Percentiles rank a stretch among this genome's conserved stretches.
phyloP scores from a whole-genome alignment of 257 asterid species.

The Solanum pimpinellifolium region DNA sequence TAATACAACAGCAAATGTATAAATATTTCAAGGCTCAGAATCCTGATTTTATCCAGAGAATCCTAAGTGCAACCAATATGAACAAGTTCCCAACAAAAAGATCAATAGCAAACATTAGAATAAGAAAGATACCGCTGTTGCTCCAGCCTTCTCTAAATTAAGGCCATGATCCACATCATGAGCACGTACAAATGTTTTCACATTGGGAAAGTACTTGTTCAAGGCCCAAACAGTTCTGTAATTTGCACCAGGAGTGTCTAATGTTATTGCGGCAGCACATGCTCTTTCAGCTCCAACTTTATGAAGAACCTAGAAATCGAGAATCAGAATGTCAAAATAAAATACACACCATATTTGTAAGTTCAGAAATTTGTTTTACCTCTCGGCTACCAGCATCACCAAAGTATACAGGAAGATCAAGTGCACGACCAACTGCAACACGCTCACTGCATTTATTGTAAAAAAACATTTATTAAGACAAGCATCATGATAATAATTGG shows the following conservation, averaged over 20 bases:
- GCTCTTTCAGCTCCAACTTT: conserved; percentile 98
- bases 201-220: conserved; percentile 91
- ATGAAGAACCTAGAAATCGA: conserved; percentile 71
- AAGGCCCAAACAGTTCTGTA: conserved; percentile 99
- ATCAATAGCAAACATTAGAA: not conserved
- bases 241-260: conserved; percentile 98
- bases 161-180: conserved; percentile 99
- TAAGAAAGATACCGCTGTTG: conserved; percentile 71
- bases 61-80: not conserved
- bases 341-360: conserved; percentile 1
- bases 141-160: conserved; percentile 96
- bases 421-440: conserved; percentile 91
- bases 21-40: not conserved
- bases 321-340: conserved; percentile 6
- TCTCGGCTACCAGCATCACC: conserved; percentile 99
- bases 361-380: conserved; percentile 33
- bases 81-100: not conserved
- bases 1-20: not conserved
- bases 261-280: conserved; percentile 95
- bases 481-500: not conserved
- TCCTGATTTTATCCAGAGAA: not conserved
- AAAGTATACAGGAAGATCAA: conserved; percentile 98
- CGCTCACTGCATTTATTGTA: conserved; percentile 57
- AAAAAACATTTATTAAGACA: not conserved
- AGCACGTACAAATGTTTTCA: conserved; percentile 96